Percentiles rank a stretch among this genome's conserved stretches.
phyloP scores from a whole-genome alignment of 1,139 yeast species.

The Kazachstania sp. region DNA sequence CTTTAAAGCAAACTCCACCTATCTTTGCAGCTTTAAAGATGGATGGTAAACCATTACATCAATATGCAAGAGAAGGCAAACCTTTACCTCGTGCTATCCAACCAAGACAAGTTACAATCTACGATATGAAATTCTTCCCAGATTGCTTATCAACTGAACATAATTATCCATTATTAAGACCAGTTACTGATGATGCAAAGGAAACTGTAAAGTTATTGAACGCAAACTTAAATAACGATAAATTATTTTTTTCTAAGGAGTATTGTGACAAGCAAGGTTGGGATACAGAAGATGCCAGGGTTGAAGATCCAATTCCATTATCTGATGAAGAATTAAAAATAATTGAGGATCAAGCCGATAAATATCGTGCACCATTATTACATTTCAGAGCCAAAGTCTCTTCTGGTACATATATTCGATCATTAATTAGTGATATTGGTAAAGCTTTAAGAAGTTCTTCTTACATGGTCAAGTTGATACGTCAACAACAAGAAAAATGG shows the following conservation, averaged over 20 bases:
- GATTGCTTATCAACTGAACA: slow-evolving; percentile 53
- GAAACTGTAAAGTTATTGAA: slow-evolving; percentile 43
- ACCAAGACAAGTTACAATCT: slow-evolving; percentile 60
- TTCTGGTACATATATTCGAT: slow-evolving; percentile 91
- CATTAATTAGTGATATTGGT: slow-evolving; percentile 83
- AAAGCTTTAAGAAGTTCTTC: slow-evolving; percentile 73
- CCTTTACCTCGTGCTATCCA: slow-evolving; percentile 79
- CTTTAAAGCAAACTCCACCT: slow-evolving; percentile 85
- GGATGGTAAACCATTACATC: slow-evolving; percentile 90
- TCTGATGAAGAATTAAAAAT: slow-evolving; percentile 26
- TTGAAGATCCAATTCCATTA: slow-evolving; percentile 31
- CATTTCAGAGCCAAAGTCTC: slow-evolving; percentile 75
- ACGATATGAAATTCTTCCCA: slow-evolving; percentile 41
- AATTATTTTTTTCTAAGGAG: slow-evolving; percentile 50
- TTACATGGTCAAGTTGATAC: slow-evolving; percentile 76
- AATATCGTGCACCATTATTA: slow-evolving; percentile 50
- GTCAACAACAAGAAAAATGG: slow-evolving; percentile 80
- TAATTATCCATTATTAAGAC: slow-evolving; percentile 42
- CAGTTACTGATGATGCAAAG: slow-evolving; percentile 36
- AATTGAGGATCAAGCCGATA: slow-evolving; percentile 24
- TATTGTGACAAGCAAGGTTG: slow-evolving; percentile 38
- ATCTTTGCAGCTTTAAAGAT: slow-evolving; percentile 88
- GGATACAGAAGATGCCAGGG: slow-evolving; percentile 31
- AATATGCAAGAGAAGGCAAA: slow-evolving; percentile 82
- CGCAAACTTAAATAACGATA: slow-evolving; percentile 57